Base-by-base conservation (phyloP, 768 basidiomycete genomes). In the Phylloporus arenicola region DNA sequence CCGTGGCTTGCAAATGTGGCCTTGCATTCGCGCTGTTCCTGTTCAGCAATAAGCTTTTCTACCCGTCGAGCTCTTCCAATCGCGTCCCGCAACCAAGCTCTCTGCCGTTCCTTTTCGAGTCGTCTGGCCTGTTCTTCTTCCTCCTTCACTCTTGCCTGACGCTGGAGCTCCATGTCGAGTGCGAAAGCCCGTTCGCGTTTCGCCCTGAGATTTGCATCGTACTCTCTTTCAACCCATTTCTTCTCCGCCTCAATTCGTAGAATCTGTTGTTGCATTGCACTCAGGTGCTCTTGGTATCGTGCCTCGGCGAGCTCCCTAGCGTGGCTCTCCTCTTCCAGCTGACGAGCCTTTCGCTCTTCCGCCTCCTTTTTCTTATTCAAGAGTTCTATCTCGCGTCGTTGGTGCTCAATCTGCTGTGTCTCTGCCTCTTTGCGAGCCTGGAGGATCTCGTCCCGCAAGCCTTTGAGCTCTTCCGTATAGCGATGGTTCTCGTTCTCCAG, bases 251-350 rank as follows among this genome's bases (percentile, higher is more conserved):
- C 68, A 3, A 45, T 42, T 24, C 55, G 58, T 24, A n/a, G n/a
- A 62, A 65, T 62, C 27, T 69, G 56, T 24, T 62, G 48, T 43
- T 65, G 54, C 17, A 68, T 33, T 17, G 53, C 47, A n/a, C 54
- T 62, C 11, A 69, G 55, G 46, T 68, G 63, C 31, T 67, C 57
- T 35, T 63, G 63, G 48, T 69, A 61, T n/a, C 27, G 58, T 8
- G 57, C 59, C 43, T 68, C 67, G 12, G 63, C 63, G 7, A 59
- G 59, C 27, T 59, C 53, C 27, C 67, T 52, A 16, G 53, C 55
- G 16, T 53, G 59, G 30, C 65, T 65, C 35, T 69, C 66, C 45
- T 69, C 68, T 47, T 67, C 66, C 2, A 67, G 56, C 11, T 54
- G 55, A 20, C 57, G 65, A 22, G 59, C 57, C 39, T 58, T 65